phyloP scores from a whole-genome alignment of 208 protist genomes.

The Wallacemonas sp. region DNA sequence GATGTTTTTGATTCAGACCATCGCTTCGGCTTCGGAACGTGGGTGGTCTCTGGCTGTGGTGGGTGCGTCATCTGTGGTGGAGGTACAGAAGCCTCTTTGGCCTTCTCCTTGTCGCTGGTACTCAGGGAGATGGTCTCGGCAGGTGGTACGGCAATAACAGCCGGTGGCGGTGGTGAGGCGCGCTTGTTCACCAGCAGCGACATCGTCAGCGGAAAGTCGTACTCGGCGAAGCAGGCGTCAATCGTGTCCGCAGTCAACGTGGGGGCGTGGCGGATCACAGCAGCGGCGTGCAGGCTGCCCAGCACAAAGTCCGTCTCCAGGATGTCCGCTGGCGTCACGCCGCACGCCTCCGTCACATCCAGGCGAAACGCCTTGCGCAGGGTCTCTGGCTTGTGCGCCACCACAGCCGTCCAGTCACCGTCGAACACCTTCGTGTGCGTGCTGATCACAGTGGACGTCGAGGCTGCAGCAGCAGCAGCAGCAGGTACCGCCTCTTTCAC shows the following conservation, averaged over 20 bases:
- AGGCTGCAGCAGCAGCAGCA: too few relatives aligned
- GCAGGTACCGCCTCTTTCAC: too few relatives aligned
- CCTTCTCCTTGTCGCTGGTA: background rate
- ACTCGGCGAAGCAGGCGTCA: background rate
- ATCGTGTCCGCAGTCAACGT: background rate
- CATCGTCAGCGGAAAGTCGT: conserved; percentile 10
- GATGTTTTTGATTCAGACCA: conserved; percentile 4
- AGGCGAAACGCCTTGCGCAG: conserved; percentile 12
- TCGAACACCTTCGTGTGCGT: conserved; percentile 7
- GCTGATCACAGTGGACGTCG: background rate
- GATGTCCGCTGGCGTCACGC: conserved; percentile 3
- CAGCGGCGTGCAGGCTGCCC: background rate
- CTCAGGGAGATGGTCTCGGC: too few relatives aligned
- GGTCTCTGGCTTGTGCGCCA: conserved; percentile 5
- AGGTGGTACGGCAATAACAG: background rate
- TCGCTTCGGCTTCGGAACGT: too few relatives aligned
- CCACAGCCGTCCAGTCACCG: conserved; percentile 5
- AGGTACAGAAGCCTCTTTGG: background rate
- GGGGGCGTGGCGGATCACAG: background rate
- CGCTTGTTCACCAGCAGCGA: background rate
- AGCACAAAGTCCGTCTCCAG: background rate
- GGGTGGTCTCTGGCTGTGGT: too few relatives aligned
- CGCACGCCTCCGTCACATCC: conserved; percentile 9
- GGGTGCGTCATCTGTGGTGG: too few relatives aligned
- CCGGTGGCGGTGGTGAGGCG: background rate